Evolutionary conservation across 768 basidiomycete species (phyloP), one percentile per base, ranked within the genome.

Genomic region (Mrakia blollopis): DNA sequence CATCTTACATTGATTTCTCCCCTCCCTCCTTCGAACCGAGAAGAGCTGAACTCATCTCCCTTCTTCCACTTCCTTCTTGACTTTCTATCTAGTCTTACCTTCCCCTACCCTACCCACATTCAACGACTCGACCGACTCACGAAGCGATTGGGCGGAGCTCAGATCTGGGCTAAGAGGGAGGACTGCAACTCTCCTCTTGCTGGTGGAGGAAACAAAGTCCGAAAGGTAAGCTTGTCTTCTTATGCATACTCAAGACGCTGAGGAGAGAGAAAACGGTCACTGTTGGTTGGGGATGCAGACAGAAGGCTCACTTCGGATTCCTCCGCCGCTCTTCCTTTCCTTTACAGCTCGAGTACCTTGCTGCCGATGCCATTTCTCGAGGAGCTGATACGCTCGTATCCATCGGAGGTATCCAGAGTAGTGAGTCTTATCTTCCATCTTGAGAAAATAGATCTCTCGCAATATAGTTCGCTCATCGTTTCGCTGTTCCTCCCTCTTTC

Each of bases 161-260:
- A 73, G 30, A 78, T 81, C 37, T 80, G 76, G 44, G 80, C 80
- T 0, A 81, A 81, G 74, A 62, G 80, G 60, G 80, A 81, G 37
- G 80, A 81, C 57, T 79, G 78, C 76, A 81, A 81, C 71, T 80
- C 80, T 16, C 79, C 79, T 28, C 73, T 81, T 21, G 80, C 80
- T 39, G 80, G 79, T 72, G 80, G 80, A 30, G 80, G 80, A 32
- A 81, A 81, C 71, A 81, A 81, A 63, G 80, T 80, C 63, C 74
- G 80, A 63, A 79, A 79, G 25, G 79, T 61, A 7, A 60, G 68
- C 18, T 0, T n/a, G 50, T 71, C 37, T 39, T 37, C 32, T n/a
- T n/a, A n/a, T n/a, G n/a, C 1, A 50, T 50, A 18, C 32, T 65
- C 6, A 8, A 37, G 44, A 18, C 9, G 47, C 1, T 14, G 5